These are phyloP conservation scores for Boletus pseudopeckii DNA, from an alignment of 768 basidiomycete species.

Conservation along the genomic window DNA sequence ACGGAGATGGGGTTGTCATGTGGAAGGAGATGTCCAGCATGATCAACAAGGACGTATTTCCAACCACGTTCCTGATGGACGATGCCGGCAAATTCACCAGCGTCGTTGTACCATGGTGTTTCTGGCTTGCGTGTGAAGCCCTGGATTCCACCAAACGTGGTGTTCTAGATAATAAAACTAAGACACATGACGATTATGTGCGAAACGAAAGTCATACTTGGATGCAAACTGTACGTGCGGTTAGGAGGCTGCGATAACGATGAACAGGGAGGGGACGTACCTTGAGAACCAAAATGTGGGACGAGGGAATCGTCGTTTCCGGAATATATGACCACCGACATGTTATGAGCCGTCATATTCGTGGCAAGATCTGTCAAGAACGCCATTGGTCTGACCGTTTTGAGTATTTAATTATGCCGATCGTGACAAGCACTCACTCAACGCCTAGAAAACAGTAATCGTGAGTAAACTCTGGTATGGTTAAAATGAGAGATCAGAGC, in stretches of 20 bases:
- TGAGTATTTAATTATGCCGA: background rate
- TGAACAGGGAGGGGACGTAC: constrained; percentile 31
- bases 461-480: background rate
- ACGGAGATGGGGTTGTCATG: constrained; percentile 39
- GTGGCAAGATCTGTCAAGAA: constrained; percentile 62
- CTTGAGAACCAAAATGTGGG: constrained; percentile 59
- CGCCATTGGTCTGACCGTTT: constrained; percentile 47
- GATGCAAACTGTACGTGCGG: too few relatives aligned
- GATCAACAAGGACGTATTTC: constrained; percentile 23
- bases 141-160: too few relatives aligned
- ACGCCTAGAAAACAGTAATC: constrained; percentile 20
- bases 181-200: too few relatives aligned
- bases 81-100: constrained; percentile 56
- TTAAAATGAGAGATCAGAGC: constrained; percentile 1
- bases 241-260: too few relatives aligned
- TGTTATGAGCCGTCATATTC: constrained; percentile 47
- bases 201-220: too few relatives aligned
- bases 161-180: too few relatives aligned
- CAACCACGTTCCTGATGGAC: constrained; percentile 61
- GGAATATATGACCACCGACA: constrained; percentile 57
- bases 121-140: constrained; percentile 40
- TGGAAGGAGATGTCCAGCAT: constrained; percentile 39
- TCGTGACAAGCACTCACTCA: constrained; percentile 26
- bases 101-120: constrained; percentile 62
- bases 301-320: constrained; percentile 68